Evolutionary conservation across 805 yeast genomes (phyloP).

Genomic region (Brettanomyces naardenensis): DNA sequence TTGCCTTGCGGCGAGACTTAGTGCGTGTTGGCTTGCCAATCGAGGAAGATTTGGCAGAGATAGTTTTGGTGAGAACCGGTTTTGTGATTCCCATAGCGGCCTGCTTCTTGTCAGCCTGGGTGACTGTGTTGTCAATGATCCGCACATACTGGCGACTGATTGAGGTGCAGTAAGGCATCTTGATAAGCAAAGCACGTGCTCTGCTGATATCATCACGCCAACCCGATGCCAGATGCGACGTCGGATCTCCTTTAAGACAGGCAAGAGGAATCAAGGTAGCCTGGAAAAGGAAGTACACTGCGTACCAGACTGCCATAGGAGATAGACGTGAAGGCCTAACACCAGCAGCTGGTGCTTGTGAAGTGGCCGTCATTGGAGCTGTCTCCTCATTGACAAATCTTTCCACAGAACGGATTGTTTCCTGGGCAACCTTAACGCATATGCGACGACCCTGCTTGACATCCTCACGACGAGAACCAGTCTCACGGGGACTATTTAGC

Average conservation of each 20-base stretch:
- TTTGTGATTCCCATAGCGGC: too few species aligned
- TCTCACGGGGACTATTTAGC: not conserved
- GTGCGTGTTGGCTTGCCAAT: too few species aligned
- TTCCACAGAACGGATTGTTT: conserved; percentile 42
- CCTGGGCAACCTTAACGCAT: conserved; percentile 44
- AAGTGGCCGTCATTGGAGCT: not conserved
- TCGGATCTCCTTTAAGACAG: conserved; percentile 43
- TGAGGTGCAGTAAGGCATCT: not conserved
- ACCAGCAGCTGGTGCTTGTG: not conserved
- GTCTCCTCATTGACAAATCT: conserved; percentile 24
- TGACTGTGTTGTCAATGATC: not conserved
- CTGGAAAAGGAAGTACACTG: conserved; percentile 55
- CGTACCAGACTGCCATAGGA: conserved; percentile 54
- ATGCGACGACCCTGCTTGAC: conserved; percentile 41
- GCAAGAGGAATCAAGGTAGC: conserved; percentile 53
- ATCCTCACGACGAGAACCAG: conserved; percentile 24
- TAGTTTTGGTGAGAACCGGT: too few species aligned
- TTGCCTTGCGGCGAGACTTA: not conserved
- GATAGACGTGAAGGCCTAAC: conserved; percentile 27
- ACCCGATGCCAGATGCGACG: conserved; percentile 32
- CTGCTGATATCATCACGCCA: conserved; percentile 38
- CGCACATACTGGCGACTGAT: not conserved
- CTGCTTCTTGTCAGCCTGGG: not conserved
- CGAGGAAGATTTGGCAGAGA: not conserved
- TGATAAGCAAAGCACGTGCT: conserved; percentile 23